Conservation (phyloP, 805 yeast species). For the Candida adriatica region DNA sequence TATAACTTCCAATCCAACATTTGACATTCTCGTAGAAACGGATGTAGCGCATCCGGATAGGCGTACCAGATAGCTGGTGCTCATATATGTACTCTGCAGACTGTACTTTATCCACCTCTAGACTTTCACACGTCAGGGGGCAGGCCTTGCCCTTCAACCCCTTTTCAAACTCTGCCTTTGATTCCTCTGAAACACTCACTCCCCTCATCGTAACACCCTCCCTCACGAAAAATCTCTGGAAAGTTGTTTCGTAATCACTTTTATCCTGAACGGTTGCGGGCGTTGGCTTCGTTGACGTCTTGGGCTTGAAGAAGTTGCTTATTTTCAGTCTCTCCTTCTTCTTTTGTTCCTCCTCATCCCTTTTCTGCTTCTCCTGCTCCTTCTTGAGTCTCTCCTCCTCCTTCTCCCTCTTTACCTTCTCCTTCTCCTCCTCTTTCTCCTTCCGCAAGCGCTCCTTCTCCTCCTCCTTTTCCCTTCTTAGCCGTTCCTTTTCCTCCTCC, state of each 20-base stretch:
- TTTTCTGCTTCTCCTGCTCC: slow-evolving; percentile 31
- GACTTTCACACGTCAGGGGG: slow-evolving; percentile 3
- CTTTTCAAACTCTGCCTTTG: slow-evolving; percentile 2
- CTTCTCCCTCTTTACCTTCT: slow-evolving; percentile 18
- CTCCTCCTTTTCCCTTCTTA: slow-evolving; percentile 9
- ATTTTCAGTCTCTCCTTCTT: slow-evolving; percentile 23
- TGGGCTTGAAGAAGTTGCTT: slow-evolving; percentile 27
- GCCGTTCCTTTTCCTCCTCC: neutral
- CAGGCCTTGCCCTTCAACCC: slow-evolving; percentile 4
- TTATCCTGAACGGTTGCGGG: slow-evolving; percentile 8
- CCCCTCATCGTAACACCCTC: slow-evolving; percentile 25
- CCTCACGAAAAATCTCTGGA: slow-evolving; percentile 28
- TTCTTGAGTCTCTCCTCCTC: slow-evolving; percentile 26
- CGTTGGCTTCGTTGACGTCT: slow-evolving; percentile 15
- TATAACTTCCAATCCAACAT: slow-evolving; percentile 49
- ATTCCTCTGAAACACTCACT: slow-evolving; percentile 1
- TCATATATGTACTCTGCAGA: slow-evolving; percentile 26
- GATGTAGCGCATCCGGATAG: slow-evolving; percentile 30
- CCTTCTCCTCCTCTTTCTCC: slow-evolving; percentile 10
- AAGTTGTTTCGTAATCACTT: slow-evolving; percentile 18
- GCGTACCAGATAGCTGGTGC: slow-evolving; percentile 26
- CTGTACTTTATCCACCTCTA: slow-evolving; percentile 1
- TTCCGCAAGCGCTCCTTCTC: no score
- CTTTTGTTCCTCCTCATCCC: slow-evolving; percentile 30
- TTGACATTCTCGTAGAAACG: slow-evolving; percentile 46